These are phyloP conservation scores for Aspergillus jensenii DNA, from an alignment of 2,329 filamentous ascomycete genomes.

Conservation along the genomic window DNA sequence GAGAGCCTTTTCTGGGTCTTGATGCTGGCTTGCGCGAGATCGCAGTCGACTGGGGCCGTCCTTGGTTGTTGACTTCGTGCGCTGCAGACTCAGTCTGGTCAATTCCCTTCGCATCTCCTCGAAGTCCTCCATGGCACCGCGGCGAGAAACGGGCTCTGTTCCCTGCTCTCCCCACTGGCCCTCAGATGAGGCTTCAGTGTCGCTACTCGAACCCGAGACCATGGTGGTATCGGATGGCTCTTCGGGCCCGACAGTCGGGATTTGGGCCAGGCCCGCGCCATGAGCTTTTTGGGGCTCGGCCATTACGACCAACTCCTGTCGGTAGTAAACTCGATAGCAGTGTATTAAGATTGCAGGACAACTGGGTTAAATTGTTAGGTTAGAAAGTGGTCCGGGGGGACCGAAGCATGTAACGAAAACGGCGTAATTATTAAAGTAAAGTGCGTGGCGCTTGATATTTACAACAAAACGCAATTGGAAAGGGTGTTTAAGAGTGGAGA, in stretches of 20 bases:
- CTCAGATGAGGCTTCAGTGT: constrained; percentile 26
- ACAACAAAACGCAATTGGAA: constrained; percentile 1
- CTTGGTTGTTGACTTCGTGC: constrained; percentile 31
- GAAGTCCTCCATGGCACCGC: constrained; percentile 59
- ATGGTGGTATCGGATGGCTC: constrained; percentile 14
- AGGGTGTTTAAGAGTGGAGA: constrained; percentile 1
- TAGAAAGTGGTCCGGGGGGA: background rate
- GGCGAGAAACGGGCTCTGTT: constrained; percentile 54
- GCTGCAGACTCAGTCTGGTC: constrained; percentile 51
- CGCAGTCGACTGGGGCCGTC: constrained; percentile 26
- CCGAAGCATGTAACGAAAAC: background rate
- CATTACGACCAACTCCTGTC: background rate
- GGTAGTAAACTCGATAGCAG: background rate
- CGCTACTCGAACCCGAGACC: constrained; percentile 17
- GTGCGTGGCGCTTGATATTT: constrained; percentile 2
- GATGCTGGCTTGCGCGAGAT: constrained; percentile 28
- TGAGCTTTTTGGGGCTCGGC: constrained; percentile 10
- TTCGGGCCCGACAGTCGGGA: constrained; percentile 8
- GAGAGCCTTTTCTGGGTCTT: constrained; percentile 48
- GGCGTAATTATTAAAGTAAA: constrained; percentile 4
- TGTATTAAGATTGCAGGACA: background rate
- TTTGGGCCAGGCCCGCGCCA: constrained; percentile 7
- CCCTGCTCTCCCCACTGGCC: constrained; percentile 66
- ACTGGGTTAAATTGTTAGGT: too few species aligned
- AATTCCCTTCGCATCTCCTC: constrained; percentile 58